Percentiles rank a stretch among this genome's conserved stretches.
Conservation (phyloP, 2,329 filamentous ascomycete species). For the Aspergillus versicolor region DNA sequence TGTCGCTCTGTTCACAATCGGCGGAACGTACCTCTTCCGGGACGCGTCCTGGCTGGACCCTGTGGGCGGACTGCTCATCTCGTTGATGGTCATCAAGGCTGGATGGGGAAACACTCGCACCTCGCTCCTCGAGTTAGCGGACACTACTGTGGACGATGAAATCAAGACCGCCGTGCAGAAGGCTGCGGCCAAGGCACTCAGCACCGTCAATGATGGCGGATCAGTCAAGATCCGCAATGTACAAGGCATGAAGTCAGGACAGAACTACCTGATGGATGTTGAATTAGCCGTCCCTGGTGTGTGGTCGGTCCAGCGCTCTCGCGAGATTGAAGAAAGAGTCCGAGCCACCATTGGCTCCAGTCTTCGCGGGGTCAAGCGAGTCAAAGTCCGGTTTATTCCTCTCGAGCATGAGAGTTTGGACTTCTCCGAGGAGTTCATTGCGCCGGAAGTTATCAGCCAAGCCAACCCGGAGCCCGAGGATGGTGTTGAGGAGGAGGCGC, state of each 20-base stretch:
- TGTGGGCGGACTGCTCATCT: conserved; percentile 88
- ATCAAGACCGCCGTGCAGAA: conserved; percentile 70
- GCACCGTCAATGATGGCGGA: conserved; percentile 53
- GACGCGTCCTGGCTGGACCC: conserved; percentile 92
- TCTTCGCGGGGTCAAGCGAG: conserved; percentile 78
- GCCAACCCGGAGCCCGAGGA: conserved; percentile 62
- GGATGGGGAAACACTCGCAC: conserved; percentile 82
- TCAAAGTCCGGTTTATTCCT: conserved; percentile 80
- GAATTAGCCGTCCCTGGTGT: conserved; percentile 75
- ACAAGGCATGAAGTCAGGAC: conserved; percentile 89
- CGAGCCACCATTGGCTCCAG: conserved; percentile 71
- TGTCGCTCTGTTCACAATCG: conserved; percentile 84
- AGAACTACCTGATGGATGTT: conserved; percentile 91
- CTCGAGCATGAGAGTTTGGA: conserved; percentile 58
- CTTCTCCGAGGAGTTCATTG: conserved; percentile 78
- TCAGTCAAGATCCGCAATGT: conserved; percentile 73
- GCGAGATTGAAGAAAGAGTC: conserved; percentile 69
- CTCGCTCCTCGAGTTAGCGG: conserved; percentile 84
- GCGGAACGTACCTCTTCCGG: conserved; percentile 80
- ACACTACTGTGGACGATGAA: conserved; percentile 83
- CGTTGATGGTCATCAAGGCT: conserved; percentile 86
- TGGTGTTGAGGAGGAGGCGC: conserved; percentile 35
- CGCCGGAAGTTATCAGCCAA: conserved; percentile 59
- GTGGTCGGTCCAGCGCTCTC: conserved; percentile 72
- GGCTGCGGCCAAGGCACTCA: conserved; percentile 62